A percentile compares a stretch with the other conserved stretches of the same genome.
These are phyloP conservation scores for Lotmaria passim DNA, from an alignment of 208 protist genomes.

Conservation along the genomic window DNA sequence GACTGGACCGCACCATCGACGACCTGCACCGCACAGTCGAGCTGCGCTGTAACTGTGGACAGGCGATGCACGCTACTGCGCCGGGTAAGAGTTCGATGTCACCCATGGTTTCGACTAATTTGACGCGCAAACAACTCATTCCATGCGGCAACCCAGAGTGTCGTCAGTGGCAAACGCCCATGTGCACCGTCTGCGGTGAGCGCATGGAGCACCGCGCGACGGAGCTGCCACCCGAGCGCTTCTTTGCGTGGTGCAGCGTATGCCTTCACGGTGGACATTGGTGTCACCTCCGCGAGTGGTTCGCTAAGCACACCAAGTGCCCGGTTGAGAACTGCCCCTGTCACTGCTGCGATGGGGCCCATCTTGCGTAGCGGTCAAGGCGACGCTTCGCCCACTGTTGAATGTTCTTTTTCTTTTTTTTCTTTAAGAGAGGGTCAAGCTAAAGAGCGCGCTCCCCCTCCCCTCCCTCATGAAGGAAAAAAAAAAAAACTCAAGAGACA, in stretches of 20 bases:
- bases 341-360: slow-evolving; percentile 47
- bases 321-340: slow-evolving; percentile 86
- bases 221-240: slow-evolving; percentile 56
- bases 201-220: slow-evolving; percentile 53
- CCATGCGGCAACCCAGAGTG: slow-evolving; percentile 71
- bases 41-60: slow-evolving; percentile 79
- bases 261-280: slow-evolving; percentile 90
- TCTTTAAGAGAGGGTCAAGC: too few relatives aligned
- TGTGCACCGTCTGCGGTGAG: slow-evolving; percentile 85
- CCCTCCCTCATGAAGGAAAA: too few relatives aligned
- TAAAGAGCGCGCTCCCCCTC: too few relatives aligned
- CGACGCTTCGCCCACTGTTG: too few relatives aligned
- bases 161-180: slow-evolving; percentile 59
- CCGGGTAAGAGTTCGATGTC: slow-evolving; percentile 26
- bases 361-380: too few relatives aligned
- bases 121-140: slow-evolving; percentile 33
- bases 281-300: slow-evolving; percentile 84
- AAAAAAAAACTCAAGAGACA: too few relatives aligned
- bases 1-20: neutral
- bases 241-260: slow-evolving; percentile 86
- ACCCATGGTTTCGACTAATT: slow-evolving; percentile 24
- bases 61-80: slow-evolving; percentile 64
- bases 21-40: slow-evolving; percentile 41
- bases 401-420: too few relatives aligned
- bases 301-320: slow-evolving; percentile 82